phyloP scores from a whole-genome alignment of 1,284 basidiomycete species.

The Hypsizygus ulmarius region DNA sequence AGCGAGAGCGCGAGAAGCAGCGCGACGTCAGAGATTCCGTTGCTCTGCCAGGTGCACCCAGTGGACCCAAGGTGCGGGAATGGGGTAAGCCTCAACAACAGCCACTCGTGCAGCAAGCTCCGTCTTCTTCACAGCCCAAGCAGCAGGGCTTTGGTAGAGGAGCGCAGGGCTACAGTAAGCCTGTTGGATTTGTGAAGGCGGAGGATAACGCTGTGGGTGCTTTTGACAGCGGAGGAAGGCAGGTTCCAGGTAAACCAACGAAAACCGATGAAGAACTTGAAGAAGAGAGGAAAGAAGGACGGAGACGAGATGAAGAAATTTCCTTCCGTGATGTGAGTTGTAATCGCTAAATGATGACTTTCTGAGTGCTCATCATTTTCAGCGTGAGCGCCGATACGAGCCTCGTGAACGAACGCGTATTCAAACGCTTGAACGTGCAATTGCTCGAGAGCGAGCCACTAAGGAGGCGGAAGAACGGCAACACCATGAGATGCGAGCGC shows the following conservation, averaged over 20 bases:
- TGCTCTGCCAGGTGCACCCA: conserved; percentile 48
- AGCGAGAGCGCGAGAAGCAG: conserved; percentile 83
- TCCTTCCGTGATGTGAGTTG: conserved; percentile 81
- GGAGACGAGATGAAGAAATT: conserved; percentile 73
- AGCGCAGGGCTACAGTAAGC: conserved; percentile 72
- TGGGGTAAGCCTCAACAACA: conserved; percentile 64
- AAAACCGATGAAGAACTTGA: conserved; percentile 88
- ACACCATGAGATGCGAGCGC: conserved; percentile 64
- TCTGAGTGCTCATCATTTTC: conserved; percentile 2
- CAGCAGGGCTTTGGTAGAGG: conserved; percentile 59
- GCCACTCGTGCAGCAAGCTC: conserved; percentile 26
- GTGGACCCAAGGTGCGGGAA: conserved; percentile 70
- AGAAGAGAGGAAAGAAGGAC: conserved; percentile 68
- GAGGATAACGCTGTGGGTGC: conserved; percentile 37
- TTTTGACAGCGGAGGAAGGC: conserved; percentile 36
- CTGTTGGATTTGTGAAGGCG: conserved; percentile 77
- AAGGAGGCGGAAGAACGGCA: conserved; percentile 76
- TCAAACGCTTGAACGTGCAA: conserved; percentile 69
- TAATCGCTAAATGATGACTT: neutral
- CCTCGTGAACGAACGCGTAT: conserved; percentile 77
- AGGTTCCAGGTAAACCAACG: conserved; percentile 33
- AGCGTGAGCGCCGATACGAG: conserved; percentile 83
- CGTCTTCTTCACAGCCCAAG: conserved; percentile 30
- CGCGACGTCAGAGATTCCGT: conserved; percentile 64
- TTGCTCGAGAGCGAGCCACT: conserved; percentile 67